Evolutionary conservation across 306 rosid genomes (phyloP).

Genomic region (Pyrus communis): DNA sequence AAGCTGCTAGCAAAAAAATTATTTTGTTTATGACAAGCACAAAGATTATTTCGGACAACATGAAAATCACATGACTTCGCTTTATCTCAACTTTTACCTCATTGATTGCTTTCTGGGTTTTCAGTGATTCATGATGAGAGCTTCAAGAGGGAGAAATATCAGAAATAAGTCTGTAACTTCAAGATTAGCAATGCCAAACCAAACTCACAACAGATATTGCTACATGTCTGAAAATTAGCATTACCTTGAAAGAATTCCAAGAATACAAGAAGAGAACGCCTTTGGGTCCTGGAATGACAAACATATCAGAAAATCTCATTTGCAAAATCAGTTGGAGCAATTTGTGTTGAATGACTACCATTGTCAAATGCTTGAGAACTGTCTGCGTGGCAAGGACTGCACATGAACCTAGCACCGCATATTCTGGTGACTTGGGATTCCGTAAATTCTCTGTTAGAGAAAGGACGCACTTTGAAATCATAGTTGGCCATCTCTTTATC

Average conservation of each 20-base stretch:
- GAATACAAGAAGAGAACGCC: conserved; percentile 70
- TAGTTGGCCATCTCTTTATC: conserved; percentile 92
- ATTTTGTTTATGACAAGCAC: neutral
- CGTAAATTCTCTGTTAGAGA: conserved; percentile 57
- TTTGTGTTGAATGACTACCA: conserved; percentile 41
- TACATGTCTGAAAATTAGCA: neutral
- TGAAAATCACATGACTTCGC: conserved; percentile 7
- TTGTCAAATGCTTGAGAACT: conserved; percentile 88
- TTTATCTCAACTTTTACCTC: conserved; percentile 58
- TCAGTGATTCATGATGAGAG: conserved; percentile 96
- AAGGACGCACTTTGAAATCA: conserved; percentile 87
- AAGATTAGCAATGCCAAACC: conserved; percentile 9
- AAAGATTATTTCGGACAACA: conserved; percentile 17
- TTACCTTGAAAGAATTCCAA: conserved; percentile 95
- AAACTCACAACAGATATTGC: conserved; percentile 1
- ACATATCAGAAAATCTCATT: conserved; percentile 18
- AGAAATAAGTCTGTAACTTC: conserved; percentile 17
- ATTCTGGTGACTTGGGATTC: conserved; percentile 62
- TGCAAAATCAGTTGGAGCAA: conserved; percentile 15
- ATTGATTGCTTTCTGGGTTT: conserved; percentile 90
- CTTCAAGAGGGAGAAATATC: conserved; percentile 43
- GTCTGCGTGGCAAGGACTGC: conserved; percentile 85
- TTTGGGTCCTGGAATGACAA: conserved; percentile 64
- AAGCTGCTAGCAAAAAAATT: conserved; percentile 54
- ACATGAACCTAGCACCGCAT: conserved; percentile 89